These are phyloP conservation scores for Sphaerulina vaccinii DNA, from an alignment of 2,329 filamentous ascomycete genomes.

Conservation along the genomic window DNA sequence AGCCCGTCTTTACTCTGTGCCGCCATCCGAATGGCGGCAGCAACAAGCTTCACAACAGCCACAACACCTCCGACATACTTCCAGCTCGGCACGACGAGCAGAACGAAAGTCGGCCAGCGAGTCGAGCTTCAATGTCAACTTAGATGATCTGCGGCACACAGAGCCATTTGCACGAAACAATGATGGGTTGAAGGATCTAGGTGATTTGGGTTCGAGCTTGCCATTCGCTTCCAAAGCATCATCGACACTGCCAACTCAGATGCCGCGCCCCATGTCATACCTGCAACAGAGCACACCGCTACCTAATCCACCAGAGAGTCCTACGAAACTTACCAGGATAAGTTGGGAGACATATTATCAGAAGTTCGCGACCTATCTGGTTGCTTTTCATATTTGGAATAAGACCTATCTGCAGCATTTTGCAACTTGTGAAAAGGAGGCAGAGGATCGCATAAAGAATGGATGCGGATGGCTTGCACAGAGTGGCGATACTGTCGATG, in stretches of 20 bases:
- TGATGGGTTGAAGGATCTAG: constrained; percentile 53
- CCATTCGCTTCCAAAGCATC: constrained; percentile 59
- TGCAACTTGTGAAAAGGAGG: constrained; percentile 48
- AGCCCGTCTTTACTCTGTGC: constrained; percentile 37
- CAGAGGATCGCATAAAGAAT: constrained; percentile 35
- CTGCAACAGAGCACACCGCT: constrained; percentile 38
- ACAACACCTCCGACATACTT: constrained; percentile 25
- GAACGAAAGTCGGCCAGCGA: constrained; percentile 17
- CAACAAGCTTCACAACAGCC: constrained; percentile 21
- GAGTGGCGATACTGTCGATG: constrained; percentile 32
- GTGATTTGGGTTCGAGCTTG: constrained; percentile 54
- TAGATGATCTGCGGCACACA: constrained; percentile 52
- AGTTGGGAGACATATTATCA: constrained; percentile 54
- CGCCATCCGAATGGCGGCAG: constrained; percentile 35
- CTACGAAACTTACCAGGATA: constrained; percentile 45
- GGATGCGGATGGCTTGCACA: constrained; percentile 54
- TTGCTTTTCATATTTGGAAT: constrained; percentile 57
- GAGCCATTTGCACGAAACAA: constrained; percentile 47
- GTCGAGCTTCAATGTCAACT: constrained; percentile 20
- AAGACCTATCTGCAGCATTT: constrained; percentile 57
- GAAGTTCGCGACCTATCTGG: constrained; percentile 56
- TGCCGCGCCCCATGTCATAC: constrained; percentile 48
- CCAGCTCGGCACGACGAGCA: constrained; percentile 15
- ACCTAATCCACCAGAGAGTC: constrained; percentile 45
- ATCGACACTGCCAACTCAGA: constrained; percentile 44